Percentiles rank a stretch among this genome's conserved stretches.
These are phyloP conservation scores for Triadica sebifera DNA, from an alignment of 345 rosid genomes.

Conservation along the genomic window DNA sequence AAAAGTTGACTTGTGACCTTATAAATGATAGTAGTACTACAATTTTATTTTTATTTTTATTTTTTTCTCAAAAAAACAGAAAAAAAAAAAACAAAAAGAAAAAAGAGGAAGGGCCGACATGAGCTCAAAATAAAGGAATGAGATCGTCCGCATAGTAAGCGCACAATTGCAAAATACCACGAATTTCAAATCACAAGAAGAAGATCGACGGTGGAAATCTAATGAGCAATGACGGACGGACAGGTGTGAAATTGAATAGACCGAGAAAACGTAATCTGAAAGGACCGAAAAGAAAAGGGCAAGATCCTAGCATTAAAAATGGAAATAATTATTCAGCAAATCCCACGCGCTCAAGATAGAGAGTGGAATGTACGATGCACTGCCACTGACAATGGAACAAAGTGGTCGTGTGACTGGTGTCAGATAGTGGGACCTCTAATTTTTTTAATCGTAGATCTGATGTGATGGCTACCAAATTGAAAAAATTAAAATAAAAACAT, in stretches of 20 bases:
- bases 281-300: not conserved
- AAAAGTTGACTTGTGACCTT: no score
- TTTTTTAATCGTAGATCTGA: conserved; percentile 11
- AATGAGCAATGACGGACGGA: no score
- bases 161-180: no score
- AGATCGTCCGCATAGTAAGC: not conserved
- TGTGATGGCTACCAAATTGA: conserved; percentile 8
- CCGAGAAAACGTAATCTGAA: not conserved
- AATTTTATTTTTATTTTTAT: no score
- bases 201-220: no score
- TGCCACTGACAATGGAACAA: conserved; percentile 17
- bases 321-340: not conserved
- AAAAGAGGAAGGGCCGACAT: not conserved
- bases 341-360: not conserved
- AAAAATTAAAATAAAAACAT: not conserved
- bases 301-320: conserved; percentile 8
- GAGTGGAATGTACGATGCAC: not conserved
- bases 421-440: conserved; percentile 20
- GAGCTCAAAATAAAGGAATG: not conserved
- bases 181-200: not conserved
- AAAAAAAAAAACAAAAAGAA: no score
- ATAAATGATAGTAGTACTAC: no score
- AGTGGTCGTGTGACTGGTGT: conserved; percentile 23
- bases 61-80: no score
- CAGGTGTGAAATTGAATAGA: no score